Evolutionary conservation across 306 rosid genomes (phyloP), one percentile per base, ranked within the genome.

Genomic region (Pyrus bretschneideri): DNA sequence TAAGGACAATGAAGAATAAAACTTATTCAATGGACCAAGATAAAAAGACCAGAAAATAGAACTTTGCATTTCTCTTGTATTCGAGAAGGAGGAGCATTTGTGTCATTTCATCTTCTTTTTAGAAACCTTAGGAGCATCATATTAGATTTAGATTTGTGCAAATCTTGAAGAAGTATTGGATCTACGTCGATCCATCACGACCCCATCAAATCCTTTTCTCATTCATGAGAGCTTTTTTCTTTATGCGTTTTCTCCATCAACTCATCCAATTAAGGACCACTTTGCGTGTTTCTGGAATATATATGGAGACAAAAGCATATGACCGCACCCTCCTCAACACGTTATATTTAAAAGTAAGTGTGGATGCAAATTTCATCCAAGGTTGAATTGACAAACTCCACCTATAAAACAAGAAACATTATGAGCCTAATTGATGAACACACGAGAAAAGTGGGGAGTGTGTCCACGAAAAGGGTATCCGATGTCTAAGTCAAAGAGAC

Each of bases 151-250:
- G 5, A 74, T 23, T 31, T 29, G 0, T 42, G 57, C 45, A 46
- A 15, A 27, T 70, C 71, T 63, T 70, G 35, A 61, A 22, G 17
- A 60, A 23, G 5, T 49, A 1, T 46, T 61, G 75, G 71, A 40
- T 51, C 42, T 31, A 45, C 58, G 38, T 4, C 9, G 65, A 78
- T 78, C 76, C 64, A 33, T 54, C 33, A 13, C 21, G 57, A 62
- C 71, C 76, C 71, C 76, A 61, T 46, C 31, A 71, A 71, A 71
- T 71, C 57, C 23, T 8, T 62, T 27, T 42, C 67, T 1, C 72
- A 66, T 52, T 51, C 42, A 19, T 6, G 44, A 17, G 10, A n/a
- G n/a, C 27, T 63, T 45, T 25, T 27, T 13, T 17, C 22, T 63
- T 65, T 33, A 8, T 64, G 45, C 25, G 2, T 33, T 33, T 33